Evolutionary conservation across 2,329 filamentous ascomycete genomes (phyloP), one percentile per base, ranked within the genome.

Genomic region (Lecanicillium sp.): DNA sequence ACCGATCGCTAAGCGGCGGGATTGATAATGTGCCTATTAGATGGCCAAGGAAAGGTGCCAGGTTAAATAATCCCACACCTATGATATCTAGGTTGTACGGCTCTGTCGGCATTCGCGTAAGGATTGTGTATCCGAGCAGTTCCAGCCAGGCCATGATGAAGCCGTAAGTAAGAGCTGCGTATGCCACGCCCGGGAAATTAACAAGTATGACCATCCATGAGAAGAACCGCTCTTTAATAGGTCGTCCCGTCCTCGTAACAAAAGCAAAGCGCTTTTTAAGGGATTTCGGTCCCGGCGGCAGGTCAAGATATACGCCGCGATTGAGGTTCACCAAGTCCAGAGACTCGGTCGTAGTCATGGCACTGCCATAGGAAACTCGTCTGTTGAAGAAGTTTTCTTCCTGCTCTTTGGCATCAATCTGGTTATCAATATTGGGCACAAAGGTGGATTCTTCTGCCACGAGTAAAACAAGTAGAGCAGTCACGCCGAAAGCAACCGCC

Each of bases 121-220:
- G 12, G 8, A 31, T 14, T 9, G 33, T 28, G 7, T 30, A 20
- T n/a, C 7, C 13, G 14, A 40, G 25, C 2, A 40, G 14, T 3
- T 32, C 22, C n/a, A 40, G 27, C 32, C 38, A 40, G 4, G 38
- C 32, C 32, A 27, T 30, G 27, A 40, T n/a, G 14, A 36, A 40
- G 11, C 38, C 38, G 28, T 35, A 40, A 3, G 38, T 40, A 2
- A 40, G 25, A 2, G 38, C 38, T 9, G 38, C 28, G 38, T 40
- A 40, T 17, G 29, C 12, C 18, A 40, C 38, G 14, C 27, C 38
- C 4, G 38, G 38, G 15, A 35, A 41, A 7, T 8, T 18, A 8
- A 17, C 33, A n/a, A 41, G 34, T 4, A 41, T 37, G 17, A 37
- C 22, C 17, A 41, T 36, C 3, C 29, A 20, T 12, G 38, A 30